Percentiles rank a stretch among this genome's conserved stretches.
These are phyloP conservation scores for Castanopsis chinensis DNA, from an alignment of 306 rosid genomes.

Conservation along the genomic window DNA sequence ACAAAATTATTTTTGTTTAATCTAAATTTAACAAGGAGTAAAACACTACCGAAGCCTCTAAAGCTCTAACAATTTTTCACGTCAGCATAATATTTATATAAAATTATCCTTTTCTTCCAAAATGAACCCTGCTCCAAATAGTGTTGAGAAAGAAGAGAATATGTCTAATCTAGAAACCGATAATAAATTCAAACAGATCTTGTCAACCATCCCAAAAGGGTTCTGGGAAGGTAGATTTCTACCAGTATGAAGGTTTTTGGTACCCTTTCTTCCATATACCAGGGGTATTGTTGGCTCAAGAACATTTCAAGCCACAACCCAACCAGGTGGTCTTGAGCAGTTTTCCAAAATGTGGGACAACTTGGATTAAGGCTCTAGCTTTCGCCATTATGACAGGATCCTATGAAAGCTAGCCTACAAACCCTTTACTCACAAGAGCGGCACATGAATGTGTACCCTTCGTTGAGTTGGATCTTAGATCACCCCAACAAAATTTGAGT, in stretches of 20 bases:
- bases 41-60: too few relatives aligned
- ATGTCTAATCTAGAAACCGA: neutral
- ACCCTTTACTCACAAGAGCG: neutral
- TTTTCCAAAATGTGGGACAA: neutral
- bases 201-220: constrained; percentile 2
- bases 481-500: too few relatives aligned
- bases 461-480: neutral
- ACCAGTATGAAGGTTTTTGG: constrained; percentile 1
- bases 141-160: too few relatives aligned
- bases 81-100: too few relatives aligned
- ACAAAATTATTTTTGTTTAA: too few relatives aligned
- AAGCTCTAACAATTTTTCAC: too few relatives aligned
- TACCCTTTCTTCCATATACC: neutral
- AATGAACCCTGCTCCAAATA: too few relatives aligned
- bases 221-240: neutral
- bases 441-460: neutral
- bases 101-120: too few relatives aligned
- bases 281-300: neutral
- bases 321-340: neutral
- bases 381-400: neutral
- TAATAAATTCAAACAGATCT: neutral
- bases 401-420: neutral
- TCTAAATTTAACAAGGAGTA: too few relatives aligned
- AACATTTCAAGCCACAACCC: neutral
- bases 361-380: neutral